A percentile compares a stretch with the other conserved stretches of the same genome.
Evolutionary conservation across 805 yeast species (phyloP).

Genomic region (Dipodascus albidus): DNA sequence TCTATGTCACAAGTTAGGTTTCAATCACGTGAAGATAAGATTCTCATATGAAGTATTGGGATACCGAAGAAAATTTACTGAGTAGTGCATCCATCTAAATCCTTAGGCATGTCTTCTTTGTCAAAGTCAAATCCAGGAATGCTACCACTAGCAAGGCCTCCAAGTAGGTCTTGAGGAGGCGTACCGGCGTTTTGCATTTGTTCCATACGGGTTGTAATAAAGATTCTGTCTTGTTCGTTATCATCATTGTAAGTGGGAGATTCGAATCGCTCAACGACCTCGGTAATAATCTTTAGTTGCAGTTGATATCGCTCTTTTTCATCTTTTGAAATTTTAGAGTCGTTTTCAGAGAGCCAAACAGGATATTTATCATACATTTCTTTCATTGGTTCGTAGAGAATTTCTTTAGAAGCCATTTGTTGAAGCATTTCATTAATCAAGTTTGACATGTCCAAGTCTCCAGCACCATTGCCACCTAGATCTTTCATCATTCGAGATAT

Average conservation of each 20-base stretch:
- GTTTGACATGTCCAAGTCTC: constrained; percentile 49
- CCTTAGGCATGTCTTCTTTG: constrained; percentile 8
- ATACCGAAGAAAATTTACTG: neutral
- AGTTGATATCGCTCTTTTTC: constrained; percentile 43
- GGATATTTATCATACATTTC: constrained; percentile 68
- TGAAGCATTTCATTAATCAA: constrained; percentile 63
- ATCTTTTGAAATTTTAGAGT: constrained; percentile 31
- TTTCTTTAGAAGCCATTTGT: constrained; percentile 74
- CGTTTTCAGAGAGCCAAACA: constrained; percentile 50
- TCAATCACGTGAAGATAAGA: neutral
- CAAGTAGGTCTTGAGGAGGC: constrained; percentile 68
- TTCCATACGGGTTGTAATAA: constrained; percentile 49
- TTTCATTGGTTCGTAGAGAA: constrained; percentile 78
- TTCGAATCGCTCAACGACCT: constrained; percentile 59
- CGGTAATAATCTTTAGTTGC: constrained; percentile 51
- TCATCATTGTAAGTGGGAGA: constrained; percentile 47
- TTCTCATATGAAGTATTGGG: neutral
- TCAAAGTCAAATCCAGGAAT: constrained; percentile 26
- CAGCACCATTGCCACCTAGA: constrained; percentile 31
- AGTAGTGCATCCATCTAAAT: constrained; percentile 5
- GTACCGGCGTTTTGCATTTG: constrained; percentile 57
- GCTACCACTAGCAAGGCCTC: constrained; percentile 37
- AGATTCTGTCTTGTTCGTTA: constrained; percentile 32
- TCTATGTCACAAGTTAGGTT: neutral
- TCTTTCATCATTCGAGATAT: constrained; percentile 57